Base-by-base conservation (phyloP, 352 stramenopile genomes). In the Phytophthora sojae region DNA sequence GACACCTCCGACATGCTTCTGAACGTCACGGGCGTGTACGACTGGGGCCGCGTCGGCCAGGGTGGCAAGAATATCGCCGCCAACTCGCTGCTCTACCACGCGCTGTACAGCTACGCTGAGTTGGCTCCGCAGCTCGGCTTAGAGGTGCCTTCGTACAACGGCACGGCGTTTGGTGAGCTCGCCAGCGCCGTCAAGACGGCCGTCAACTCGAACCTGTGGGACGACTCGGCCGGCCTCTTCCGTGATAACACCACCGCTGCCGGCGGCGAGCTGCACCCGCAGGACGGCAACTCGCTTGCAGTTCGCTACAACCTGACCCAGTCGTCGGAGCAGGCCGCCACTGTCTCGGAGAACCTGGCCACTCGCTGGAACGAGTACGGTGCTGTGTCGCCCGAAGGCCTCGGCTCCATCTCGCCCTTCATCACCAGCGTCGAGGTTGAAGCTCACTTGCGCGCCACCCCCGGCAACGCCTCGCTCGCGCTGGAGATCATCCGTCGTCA, bases 31-130 rank as follows among this genome's bases (percentile, higher is more conserved):
- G 64, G 25, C 0, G 32, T 39, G 0, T 61, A n/a, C 11, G 77
- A 84, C 50, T 84, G 77, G 77, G 74, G 77, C 7, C 67, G 71
- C 29, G 64, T 75, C 2, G 77, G 71, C 6, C 73, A 82, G n/a
- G 64, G 66, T 12, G 77, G 66, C 62, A 84, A 84, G 61, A 80
- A 77, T 29, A 82, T 80, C 21, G 77, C 71, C 1, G 67, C 70
- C 19, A 84, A 80, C 32, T 73, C 59, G 2, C 58, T 84, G 2
- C 50, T 84, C 26, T 84, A 80, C 19, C 70, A 75, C 6, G 67
- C 73, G 3, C 32, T 83, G 12, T 47, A 51, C 5, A 54, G 37
- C 19, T 73, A 71, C 37, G 47, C 37, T 5, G 53, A 76, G 7
- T 19, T 82, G n/a, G 74, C 71, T 0, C 0, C 35, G 4, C 57